A percentile compares a stretch with the other conserved stretches of the same genome.
Conservation (phyloP, 1,139 yeast species). For the Pichia sp. region DNA sequence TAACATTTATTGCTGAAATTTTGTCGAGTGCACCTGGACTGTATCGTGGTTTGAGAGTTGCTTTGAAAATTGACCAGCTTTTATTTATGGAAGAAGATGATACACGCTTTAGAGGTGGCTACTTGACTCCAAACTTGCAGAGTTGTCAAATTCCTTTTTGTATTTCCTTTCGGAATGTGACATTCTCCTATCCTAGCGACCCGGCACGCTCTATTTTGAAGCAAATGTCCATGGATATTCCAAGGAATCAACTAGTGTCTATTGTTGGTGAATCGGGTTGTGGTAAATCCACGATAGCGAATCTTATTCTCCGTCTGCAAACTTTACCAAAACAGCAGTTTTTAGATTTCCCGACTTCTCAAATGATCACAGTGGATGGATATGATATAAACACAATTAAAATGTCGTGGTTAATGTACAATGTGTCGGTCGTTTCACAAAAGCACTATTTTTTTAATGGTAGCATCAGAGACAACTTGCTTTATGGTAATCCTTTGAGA, state of each 20-base stretch:
- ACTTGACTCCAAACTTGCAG: slow-evolving; percentile 23
- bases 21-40: slow-evolving; percentile 69
- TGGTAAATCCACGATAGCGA: slow-evolving; percentile 70
- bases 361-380: slow-evolving; percentile 37
- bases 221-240: slow-evolving; percentile 40
- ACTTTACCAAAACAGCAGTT: background rate
- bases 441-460: slow-evolving; percentile 63
- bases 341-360: background rate
- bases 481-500: slow-evolving; percentile 48
- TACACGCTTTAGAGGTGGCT: slow-evolving; percentile 21
- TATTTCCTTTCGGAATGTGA: slow-evolving; percentile 41
- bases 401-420: slow-evolving; percentile 45
- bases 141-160: slow-evolving; percentile 21
- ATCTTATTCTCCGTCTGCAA: slow-evolving; percentile 51
- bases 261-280: slow-evolving; percentile 74
- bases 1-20: slow-evolving; percentile 57
- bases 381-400: slow-evolving; percentile 45
- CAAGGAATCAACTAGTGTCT: slow-evolving; percentile 50
- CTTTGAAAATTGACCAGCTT: slow-evolving; percentile 43
- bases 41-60: slow-evolving; percentile 72
- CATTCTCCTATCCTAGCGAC: slow-evolving; percentile 45
- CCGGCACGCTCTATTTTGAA: slow-evolving; percentile 33
- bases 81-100: slow-evolving; percentile 25
- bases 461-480: slow-evolving; percentile 58
- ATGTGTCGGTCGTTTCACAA: slow-evolving; percentile 70